These are phyloP conservation scores for Thalassiosira hispida DNA, from an alignment of 352 stramenopile species.

Conservation along the genomic window DNA sequence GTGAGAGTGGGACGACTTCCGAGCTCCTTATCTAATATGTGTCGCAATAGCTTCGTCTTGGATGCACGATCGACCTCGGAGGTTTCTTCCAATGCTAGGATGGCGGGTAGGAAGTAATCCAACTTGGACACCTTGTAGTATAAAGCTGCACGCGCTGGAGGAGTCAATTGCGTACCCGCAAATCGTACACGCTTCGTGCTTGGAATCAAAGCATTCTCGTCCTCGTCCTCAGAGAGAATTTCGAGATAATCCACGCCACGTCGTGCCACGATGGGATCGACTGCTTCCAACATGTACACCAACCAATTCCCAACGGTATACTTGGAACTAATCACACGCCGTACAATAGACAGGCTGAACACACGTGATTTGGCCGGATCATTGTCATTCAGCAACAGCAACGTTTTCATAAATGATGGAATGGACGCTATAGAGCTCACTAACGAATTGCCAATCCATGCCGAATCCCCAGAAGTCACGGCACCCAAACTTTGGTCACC, in stretches of 20 bases:
- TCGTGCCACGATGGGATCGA: constrained; percentile 46
- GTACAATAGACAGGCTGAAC: constrained; percentile 43
- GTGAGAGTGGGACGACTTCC: constrained; percentile 43
- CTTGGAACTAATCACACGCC: constrained; percentile 41
- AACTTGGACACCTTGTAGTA: constrained; percentile 58
- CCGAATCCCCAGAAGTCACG: constrained; percentile 36
- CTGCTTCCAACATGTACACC: constrained; percentile 59
- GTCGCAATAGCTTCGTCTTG: constrained; percentile 54
- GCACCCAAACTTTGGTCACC: constrained; percentile 1
- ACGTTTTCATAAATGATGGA: constrained; percentile 54
- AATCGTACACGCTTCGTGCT: constrained; percentile 45
- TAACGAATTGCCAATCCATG: constrained; percentile 50
- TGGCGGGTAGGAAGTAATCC: constrained; percentile 55
- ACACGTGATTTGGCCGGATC: constrained; percentile 50
- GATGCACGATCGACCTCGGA: constrained; percentile 39
- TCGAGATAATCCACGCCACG: constrained; percentile 59
- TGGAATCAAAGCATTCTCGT: constrained; percentile 53
- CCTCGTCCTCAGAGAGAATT: constrained; percentile 55
- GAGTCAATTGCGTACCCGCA: constrained; percentile 47
- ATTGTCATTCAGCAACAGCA: constrained; percentile 48
- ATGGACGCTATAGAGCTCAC: constrained; percentile 48
- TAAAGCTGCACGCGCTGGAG: constrained; percentile 22
- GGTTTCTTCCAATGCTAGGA: constrained; percentile 54
- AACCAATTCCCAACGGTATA: constrained; percentile 58
- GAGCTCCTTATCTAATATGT: constrained; percentile 57